Evolutionary conservation across 106 monocot genomes (phyloP), one percentile per base, ranked within the genome.

Genomic region (Gastrodia elata): DNA sequence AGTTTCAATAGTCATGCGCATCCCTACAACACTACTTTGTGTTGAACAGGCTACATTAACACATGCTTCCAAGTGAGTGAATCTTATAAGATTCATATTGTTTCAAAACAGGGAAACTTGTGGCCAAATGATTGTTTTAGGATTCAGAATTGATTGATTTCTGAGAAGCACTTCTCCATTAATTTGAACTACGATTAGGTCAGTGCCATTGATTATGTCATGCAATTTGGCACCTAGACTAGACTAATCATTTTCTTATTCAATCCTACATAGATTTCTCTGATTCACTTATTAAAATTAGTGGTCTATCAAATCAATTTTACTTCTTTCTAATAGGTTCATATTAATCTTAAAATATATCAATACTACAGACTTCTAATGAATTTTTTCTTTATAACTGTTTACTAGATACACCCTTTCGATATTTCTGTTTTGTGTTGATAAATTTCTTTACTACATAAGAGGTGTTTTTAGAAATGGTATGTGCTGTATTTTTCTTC

Each of bases 21-120:
- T 86, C n/a, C 75, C 70, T 43, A 56, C 75, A 36, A 67, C 28
- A 79, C 84, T 80, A 77, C 85, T 80, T 82, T 80, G 71, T 75
- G 58, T n/a, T n/a, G 80, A 80, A 11, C 74, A 61, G 77, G 74
- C 10, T 40, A 35, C 69, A 69, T 69, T 69, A 1, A 61, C 40
- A 69, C 35, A 18, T 39, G 24, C 9, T 69, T 69, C 8, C 2
- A 71, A 80, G 58, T 67, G 77, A 70, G 14, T 71, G 81, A 73
- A 39, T 73, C 87, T 87, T 75, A 82, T 84, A 82, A 73, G 78
- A 83, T 76, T 79, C 80, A 80, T 85, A 61, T 87, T 87, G 65
- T 91, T 82, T 91, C 79, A 43, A 74, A 87, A 84, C 87, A 91
- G 82, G 82, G 82, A 76, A 69, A 77, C 77, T 78, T 77, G 86